These are phyloP conservation scores for Candida sojae DNA, from an alignment of 1,139 yeast genomes.

Conservation along the genomic window DNA sequence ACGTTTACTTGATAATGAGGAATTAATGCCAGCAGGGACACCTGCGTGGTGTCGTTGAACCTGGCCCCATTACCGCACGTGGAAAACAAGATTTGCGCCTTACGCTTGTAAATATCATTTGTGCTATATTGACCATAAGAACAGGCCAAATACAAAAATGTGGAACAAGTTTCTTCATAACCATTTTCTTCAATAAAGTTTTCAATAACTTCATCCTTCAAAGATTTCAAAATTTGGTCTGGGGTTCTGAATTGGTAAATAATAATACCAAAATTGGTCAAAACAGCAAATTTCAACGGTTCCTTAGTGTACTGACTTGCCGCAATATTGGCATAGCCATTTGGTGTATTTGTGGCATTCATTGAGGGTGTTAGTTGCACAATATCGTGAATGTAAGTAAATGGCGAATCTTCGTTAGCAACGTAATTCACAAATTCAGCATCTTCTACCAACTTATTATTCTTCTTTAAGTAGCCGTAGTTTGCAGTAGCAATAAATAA, in stretches of 20 bases:
- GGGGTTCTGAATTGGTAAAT: slow-evolving; percentile 79
- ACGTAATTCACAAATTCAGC: slow-evolving; percentile 72
- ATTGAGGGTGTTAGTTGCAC: slow-evolving; percentile 68
- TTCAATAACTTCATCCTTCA: slow-evolving; percentile 59
- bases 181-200: slow-evolving; percentile 52
- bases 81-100: slow-evolving; percentile 53
- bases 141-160: slow-evolving; percentile 81
- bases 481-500: slow-evolving; percentile 81
- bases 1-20: slow-evolving; percentile 14
- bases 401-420: slow-evolving; percentile 23
- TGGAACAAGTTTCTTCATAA: slow-evolving; percentile 78
- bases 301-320: slow-evolving; percentile 77
- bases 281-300: slow-evolving; percentile 71
- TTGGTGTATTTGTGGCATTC: slow-evolving; percentile 71
- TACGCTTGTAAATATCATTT: slow-evolving; percentile 47
- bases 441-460: slow-evolving; percentile 73
- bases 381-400: slow-evolving; percentile 64
- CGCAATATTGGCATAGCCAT: slow-evolving; percentile 78
- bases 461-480: slow-evolving; percentile 76
- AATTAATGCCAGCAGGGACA: slow-evolving; percentile 7
- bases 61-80: slow-evolving; percentile 59
- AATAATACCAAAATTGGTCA: slow-evolving; percentile 79
- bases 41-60: slow-evolving; percentile 27
- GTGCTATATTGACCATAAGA: slow-evolving; percentile 58
- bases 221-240: slow-evolving; percentile 69